A percentile compares a stretch with the other conserved stretches of the same genome.
phyloP scores from a whole-genome alignment of 352 stramenopile species.

The Phytophthora cajani region DNA sequence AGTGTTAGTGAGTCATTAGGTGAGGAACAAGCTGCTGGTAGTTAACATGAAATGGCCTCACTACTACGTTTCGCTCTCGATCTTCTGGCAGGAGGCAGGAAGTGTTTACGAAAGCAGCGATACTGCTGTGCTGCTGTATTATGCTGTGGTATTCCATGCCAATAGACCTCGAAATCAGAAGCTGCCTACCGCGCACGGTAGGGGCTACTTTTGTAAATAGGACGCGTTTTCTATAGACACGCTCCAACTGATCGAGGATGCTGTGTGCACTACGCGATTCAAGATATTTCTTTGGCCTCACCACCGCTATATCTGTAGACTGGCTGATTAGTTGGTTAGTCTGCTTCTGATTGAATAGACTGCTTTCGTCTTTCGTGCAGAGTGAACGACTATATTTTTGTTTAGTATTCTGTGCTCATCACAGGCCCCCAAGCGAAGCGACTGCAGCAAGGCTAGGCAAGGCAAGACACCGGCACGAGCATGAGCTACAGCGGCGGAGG shows the following conservation, averaged over 20 bases:
- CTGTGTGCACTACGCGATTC: too few relatives aligned
- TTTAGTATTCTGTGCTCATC: too few relatives aligned
- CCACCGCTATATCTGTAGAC: background rate
- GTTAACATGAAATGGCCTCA: background rate
- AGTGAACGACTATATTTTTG: too few relatives aligned
- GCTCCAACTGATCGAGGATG: too few relatives aligned
- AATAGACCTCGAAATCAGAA: too few relatives aligned
- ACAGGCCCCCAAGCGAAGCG: background rate
- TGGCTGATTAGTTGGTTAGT: too few relatives aligned
- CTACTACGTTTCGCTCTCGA: background rate
- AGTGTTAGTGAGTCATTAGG: background rate
- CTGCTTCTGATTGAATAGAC: background rate
- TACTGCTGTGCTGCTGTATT: too few relatives aligned
- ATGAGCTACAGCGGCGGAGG: slow-evolving; percentile 31
- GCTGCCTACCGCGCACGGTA: too few relatives aligned
- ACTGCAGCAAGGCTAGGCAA: background rate
- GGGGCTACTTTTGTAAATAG: too few relatives aligned
- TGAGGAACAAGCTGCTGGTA: background rate
- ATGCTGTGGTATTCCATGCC: too few relatives aligned
- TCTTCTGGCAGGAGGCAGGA: background rate
- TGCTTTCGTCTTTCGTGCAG: too few relatives aligned
- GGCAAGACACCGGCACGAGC: background rate
- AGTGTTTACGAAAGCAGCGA: background rate
- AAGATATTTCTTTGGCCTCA: background rate
- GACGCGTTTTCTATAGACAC: too few relatives aligned